Conservation (phyloP, 805 yeast genomes). For the Candida hispaniensis region DNA sequence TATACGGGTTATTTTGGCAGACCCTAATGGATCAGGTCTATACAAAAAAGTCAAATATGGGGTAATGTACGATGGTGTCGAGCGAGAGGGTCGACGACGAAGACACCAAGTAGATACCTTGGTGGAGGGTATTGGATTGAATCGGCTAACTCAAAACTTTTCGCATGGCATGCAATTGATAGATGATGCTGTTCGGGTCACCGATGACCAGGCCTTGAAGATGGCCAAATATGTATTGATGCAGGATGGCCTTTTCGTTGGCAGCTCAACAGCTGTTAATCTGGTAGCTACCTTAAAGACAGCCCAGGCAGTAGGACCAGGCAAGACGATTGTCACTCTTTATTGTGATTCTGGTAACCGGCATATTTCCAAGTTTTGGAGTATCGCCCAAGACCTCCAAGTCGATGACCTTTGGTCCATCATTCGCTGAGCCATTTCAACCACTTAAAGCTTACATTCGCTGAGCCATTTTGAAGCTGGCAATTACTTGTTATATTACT, state of each 20-base stretch:
- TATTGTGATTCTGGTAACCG: conserved; percentile 90
- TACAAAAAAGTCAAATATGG: conserved; percentile 77
- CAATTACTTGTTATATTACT: too few relatives aligned
- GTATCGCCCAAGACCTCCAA: conserved; percentile 24
- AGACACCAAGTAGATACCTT: conserved; percentile 94
- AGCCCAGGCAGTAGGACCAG: conserved; percentile 43
- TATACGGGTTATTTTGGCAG: conserved; percentile 60
- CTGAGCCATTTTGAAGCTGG: too few relatives aligned
- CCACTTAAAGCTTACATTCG: too few relatives aligned
- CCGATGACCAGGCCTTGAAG: conserved; percentile 67
- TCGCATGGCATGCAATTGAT: conserved; percentile 55
- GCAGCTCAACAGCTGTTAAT: conserved; percentile 87
- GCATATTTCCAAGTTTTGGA: conserved; percentile 91
- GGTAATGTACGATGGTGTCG: conserved; percentile 85
- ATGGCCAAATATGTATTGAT: conserved; percentile 82
- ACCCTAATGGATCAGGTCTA: conserved; percentile 93
- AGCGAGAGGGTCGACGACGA: conserved; percentile 85
- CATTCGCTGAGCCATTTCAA: too few relatives aligned
- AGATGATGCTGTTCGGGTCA: conserved; percentile 70
- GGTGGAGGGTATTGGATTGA: conserved; percentile 89
- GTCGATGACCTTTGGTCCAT: too few relatives aligned
- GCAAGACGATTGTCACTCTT: conserved; percentile 65
- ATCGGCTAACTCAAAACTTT: conserved; percentile 76
- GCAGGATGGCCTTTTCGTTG: conserved; percentile 83
- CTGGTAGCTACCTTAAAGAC: conserved; percentile 76